Evolutionary conservation across 179 eudicot species (phyloP).

Genomic region (Gypsophila paniculata): DNA sequence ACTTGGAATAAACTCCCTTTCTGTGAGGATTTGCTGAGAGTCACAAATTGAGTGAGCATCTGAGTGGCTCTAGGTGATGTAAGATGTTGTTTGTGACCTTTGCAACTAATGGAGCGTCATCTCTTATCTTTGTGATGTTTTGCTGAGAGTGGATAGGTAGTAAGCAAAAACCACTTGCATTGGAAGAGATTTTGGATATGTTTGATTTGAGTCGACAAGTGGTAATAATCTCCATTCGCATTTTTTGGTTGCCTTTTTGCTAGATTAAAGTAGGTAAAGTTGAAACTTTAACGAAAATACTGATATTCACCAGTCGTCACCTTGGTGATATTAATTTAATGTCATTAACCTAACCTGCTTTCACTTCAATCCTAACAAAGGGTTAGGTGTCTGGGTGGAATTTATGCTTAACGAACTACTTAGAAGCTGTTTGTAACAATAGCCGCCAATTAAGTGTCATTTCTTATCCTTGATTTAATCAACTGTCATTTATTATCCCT

Average conservation of each 20-base stretch:
- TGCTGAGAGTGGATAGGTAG: not conserved
- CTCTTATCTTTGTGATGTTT: not conserved
- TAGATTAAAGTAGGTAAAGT: not conserved
- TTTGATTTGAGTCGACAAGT: not conserved
- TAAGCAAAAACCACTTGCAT: not conserved
- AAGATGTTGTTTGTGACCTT: not conserved
- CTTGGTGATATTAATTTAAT: not conserved
- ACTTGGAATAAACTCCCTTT: no score
- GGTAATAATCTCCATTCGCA: not conserved
- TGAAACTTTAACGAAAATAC: not conserved
- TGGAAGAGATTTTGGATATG: not conserved
- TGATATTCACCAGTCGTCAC: not conserved
- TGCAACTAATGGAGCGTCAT: not conserved
- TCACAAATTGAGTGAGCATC: not conserved
- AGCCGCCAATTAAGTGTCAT: no score
- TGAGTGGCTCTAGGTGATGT: not conserved
- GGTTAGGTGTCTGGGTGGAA: no score
- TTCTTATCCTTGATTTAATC: no score
- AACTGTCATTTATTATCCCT: no score
- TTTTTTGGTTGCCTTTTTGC: not conserved
- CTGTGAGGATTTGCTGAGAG: not conserved
- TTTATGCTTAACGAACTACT: no score
- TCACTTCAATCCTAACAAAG: no score
- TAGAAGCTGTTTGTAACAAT: no score
- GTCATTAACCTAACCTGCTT: no score